Conservation (phyloP, 768 basidiomycete species). For the Chalciporus piperatus region DNA sequence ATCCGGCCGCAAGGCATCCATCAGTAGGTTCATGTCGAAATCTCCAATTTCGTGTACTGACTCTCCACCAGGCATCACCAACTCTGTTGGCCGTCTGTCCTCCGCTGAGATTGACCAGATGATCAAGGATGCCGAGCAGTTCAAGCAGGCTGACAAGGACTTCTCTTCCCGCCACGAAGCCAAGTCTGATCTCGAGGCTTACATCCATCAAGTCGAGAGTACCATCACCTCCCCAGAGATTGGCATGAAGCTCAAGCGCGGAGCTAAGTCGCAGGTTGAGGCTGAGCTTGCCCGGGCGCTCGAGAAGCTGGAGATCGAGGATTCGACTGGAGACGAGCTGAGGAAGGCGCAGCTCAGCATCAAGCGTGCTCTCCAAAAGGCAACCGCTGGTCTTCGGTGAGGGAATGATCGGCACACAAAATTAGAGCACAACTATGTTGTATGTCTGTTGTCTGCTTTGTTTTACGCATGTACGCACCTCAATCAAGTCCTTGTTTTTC, state of each 20-base stretch:
- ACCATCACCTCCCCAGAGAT: conserved; percentile 97
- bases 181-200: conserved; percentile 96
- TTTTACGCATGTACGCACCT: conserved; percentile 11
- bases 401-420: conserved; percentile 8
- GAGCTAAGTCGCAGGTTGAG: conserved; percentile 92
- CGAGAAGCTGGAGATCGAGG: conserved; percentile 98
- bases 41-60: conserved; percentile 2
- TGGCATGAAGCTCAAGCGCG: conserved; percentile 98
- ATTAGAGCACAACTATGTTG: conserved; percentile 18
- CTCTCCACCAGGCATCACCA: conserved; percentile 74
- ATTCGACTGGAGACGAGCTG: conserved; percentile 89
- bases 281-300: conserved; percentile 96
- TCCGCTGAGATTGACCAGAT: conserved; percentile 98
- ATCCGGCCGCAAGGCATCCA: conserved; percentile 98
- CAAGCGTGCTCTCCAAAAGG: conserved; percentile 98
- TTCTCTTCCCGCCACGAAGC: conserved; percentile 98
- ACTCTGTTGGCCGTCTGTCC: conserved; percentile 98
- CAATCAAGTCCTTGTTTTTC: conserved; percentile 11
- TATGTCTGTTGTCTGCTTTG: conserved; percentile 16
- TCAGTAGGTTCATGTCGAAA: conserved; percentile 56
- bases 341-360: conserved; percentile 94
- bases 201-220: conserved; percentile 94
- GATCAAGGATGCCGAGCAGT: conserved; percentile 99
- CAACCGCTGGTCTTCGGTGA: conserved; percentile 86
- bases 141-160: conserved; percentile 95